Evolutionary conservation across 1,139 yeast species (phyloP), one percentile per base, ranked within the genome.

Genomic region (Scheffersomyces quercinus): DNA sequence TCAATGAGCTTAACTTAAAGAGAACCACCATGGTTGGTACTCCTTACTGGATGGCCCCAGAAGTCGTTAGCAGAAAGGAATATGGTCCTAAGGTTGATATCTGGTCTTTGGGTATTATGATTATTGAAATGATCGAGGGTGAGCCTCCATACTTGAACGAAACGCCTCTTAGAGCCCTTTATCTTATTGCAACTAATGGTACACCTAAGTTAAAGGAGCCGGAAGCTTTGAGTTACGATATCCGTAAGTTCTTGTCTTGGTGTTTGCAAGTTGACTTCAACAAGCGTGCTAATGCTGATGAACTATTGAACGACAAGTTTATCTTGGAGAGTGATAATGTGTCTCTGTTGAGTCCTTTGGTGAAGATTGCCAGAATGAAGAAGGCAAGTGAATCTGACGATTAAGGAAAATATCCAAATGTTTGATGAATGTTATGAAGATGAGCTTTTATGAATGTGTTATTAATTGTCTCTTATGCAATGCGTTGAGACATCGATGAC

Each of bases 41-140:
- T 0, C 99, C 99, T 4, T 93, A 93, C 64, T 93, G 99, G 99
- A 93, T 93, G 99, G 99, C 99, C 0, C 99, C 99, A 2, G 99
- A 93, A 66, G 97, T 93, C 45, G 97, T 93, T 15, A 82, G 90
- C 8, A 76, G 96, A 52, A 90, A 91, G 61, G 97, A 90, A 56
- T 93, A 93, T 63, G 99, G 97, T 2, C 96, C 97, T 34, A 91
- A 95, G 67, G 97, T 93, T 44, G 99, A 93, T 66, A 85, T 95
- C 41, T 93, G 99, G 99, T 88, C 97, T 10, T 71, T 93, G 51
- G 99, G 99, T 51, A 93, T 93, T 53, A 93, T 93, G 99, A 84
- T 91, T 14, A 90, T 93, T 59, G 99, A 93, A 67, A 93, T 93
- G 99, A 88, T 93, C 53, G 98, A 93, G 67, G 98, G 99, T 29